Conservation (phyloP, 176 grass and related monocot species). For the Thalia dealbata region DNA sequence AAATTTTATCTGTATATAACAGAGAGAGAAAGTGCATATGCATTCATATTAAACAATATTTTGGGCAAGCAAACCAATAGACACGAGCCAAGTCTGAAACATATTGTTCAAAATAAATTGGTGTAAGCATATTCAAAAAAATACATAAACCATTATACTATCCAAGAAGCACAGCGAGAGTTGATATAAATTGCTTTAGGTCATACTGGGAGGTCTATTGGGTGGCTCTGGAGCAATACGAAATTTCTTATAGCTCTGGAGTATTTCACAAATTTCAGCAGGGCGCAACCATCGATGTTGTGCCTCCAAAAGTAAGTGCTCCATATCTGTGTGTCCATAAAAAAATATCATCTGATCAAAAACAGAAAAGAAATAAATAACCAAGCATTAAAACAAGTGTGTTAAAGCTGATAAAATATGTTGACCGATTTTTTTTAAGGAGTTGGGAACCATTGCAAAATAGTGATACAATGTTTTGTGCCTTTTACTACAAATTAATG, state of each 20-base stretch:
- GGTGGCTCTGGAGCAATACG: slow-evolving; percentile 72
- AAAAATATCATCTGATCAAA: neutral
- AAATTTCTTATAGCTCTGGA: slow-evolving; percentile 75
- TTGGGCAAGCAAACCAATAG: neutral
- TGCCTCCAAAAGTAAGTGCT: slow-evolving; percentile 77
- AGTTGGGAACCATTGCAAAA: neutral
- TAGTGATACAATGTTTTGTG: too few relatives aligned
- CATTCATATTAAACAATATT: too few relatives aligned
- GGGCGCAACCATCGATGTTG: slow-evolving; percentile 79
- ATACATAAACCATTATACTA: neutral
- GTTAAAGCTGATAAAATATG: neutral
- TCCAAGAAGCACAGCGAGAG: neutral
- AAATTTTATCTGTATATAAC: neutral
- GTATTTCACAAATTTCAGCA: slow-evolving; percentile 91
- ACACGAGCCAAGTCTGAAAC: neutral
- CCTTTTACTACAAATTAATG: too few relatives aligned
- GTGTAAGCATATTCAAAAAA: neutral
- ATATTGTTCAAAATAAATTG: neutral
- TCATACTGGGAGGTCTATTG: slow-evolving; percentile 78
- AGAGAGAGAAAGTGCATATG: too few relatives aligned
- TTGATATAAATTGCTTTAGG: neutral
- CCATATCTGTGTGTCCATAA: slow-evolving; percentile 48
- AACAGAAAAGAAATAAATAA: neutral
- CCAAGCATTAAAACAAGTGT: neutral
- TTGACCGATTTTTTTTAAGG: neutral